These are phyloP conservation scores for Mycena crocata DNA, from an alignment of 768 basidiomycete genomes.

Conservation along the genomic window DNA sequence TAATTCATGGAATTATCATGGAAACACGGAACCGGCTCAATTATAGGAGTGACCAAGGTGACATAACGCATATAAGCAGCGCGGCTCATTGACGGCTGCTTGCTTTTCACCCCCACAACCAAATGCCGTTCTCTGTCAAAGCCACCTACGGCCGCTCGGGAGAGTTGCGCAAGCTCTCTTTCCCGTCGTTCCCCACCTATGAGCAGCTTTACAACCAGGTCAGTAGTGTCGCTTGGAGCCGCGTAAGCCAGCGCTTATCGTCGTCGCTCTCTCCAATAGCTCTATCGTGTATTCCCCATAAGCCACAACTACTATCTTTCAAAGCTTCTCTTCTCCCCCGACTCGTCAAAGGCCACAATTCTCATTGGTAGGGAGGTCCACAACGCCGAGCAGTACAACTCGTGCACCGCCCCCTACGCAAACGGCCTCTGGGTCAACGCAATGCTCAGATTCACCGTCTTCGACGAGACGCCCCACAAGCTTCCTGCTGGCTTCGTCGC, in stretches of 20 bases:
- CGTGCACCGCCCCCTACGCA: slow-evolving; percentile 60
- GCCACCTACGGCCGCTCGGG: slow-evolving; percentile 68
- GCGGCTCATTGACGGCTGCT: slow-evolving; percentile 11
- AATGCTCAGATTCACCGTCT: slow-evolving; percentile 71
- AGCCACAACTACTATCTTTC: slow-evolving; percentile 70
- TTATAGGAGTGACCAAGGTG: background rate
- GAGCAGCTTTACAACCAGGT: slow-evolving; percentile 74
- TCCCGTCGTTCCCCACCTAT: slow-evolving; percentile 72
- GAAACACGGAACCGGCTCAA: too few species aligned
- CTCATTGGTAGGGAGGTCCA: slow-evolving; percentile 72
- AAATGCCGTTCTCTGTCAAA: slow-evolving; percentile 80
- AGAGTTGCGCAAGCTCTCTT: slow-evolving; percentile 77
- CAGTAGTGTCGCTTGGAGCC: slow-evolving; percentile 34
- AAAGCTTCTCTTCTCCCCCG: slow-evolving; percentile 76
- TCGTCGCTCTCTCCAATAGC: slow-evolving; percentile 52
- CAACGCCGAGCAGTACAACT: slow-evolving; percentile 67
- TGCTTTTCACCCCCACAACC: slow-evolving; percentile 37
- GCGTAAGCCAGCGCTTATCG: slow-evolving; percentile 39
- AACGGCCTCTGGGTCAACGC: slow-evolving; percentile 67
- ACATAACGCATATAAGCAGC: background rate
- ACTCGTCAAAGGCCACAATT: slow-evolving; percentile 64
- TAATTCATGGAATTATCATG: too few species aligned
- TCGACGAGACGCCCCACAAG: slow-evolving; percentile 61
- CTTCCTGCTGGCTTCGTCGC: slow-evolving; percentile 36
- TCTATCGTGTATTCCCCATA: slow-evolving; percentile 77